A percentile compares a stretch with the other conserved stretches of the same genome.
Evolutionary conservation across 345 rosid species (phyloP).

Genomic region (Mangifera indica): DNA sequence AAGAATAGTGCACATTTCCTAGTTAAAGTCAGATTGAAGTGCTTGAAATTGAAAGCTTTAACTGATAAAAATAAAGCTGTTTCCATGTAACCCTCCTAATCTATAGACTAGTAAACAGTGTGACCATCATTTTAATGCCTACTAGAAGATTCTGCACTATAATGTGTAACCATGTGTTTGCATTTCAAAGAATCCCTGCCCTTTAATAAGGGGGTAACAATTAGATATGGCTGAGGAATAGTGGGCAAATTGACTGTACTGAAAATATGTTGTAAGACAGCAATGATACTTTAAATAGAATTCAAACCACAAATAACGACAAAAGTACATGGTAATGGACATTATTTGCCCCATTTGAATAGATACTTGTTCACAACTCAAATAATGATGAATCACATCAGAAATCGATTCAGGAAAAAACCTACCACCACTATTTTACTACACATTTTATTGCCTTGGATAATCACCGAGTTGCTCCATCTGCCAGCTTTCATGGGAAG

Average conservation of each 20-base stretch:
- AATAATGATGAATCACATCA: constrained; percentile 32
- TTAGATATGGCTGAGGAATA: constrained; percentile 21
- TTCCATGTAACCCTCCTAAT: too few species aligned
- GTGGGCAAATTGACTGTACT: constrained; percentile 29
- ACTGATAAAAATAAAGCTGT: too few species aligned
- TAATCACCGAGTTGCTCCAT: constrained; percentile 67
- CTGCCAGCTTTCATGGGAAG: constrained; percentile 93
- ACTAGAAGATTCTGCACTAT: constrained; percentile 12
- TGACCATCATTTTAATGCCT: constrained; percentile 20
- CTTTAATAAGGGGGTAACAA: constrained; percentile 18
- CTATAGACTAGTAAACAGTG: background rate
- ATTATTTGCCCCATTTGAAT: constrained; percentile 30
- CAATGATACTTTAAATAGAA: constrained; percentile 20
- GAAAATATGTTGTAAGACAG: constrained; percentile 18
- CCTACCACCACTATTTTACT: constrained; percentile 33
- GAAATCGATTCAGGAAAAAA: constrained; percentile 24
- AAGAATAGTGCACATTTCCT: background rate
- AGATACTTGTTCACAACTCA: constrained; percentile 25
- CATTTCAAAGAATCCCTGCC: constrained; percentile 14
- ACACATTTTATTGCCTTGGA: constrained; percentile 38
- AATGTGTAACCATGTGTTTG: constrained; percentile 9
- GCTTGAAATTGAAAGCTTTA: too few species aligned
- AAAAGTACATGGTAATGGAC: constrained; percentile 26
- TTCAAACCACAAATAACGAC: constrained; percentile 20
- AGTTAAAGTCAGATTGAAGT: too few species aligned